Evolutionary conservation across 352 stramenopile species (phyloP).

Genomic region (Globisporangium paroecandrum): DNA sequence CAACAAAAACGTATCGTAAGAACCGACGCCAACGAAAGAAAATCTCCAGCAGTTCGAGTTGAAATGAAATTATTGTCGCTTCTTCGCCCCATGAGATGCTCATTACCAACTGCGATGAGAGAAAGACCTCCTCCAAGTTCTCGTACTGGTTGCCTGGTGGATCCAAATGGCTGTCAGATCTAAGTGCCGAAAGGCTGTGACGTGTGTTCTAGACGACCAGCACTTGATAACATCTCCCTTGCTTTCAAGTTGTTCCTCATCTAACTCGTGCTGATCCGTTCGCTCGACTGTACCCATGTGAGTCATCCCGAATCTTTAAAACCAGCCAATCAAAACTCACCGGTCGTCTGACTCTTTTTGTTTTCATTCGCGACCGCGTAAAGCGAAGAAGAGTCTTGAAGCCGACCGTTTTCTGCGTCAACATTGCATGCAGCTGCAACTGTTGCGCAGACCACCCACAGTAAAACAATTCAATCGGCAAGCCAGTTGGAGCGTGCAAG

Average conservation of each 20-base stretch:
- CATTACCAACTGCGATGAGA: not conserved
- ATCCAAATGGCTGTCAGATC: not conserved
- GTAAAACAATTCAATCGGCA: not conserved
- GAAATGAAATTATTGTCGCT: not conserved
- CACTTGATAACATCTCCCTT: not conserved
- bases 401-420: not conserved
- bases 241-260: not conserved
- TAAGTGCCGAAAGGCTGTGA: no score
- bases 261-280: not conserved
- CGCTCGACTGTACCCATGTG: not conserved
- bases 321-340: not conserved
- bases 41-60: not conserved
- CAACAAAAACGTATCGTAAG: not conserved
- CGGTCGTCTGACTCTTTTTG: not conserved
- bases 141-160: not conserved
- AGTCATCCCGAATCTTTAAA: not conserved
- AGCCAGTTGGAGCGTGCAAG: not conserved
- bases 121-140: not conserved
- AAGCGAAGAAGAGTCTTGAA: not conserved
- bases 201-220: not conserved
- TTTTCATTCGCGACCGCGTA: conserved; percentile 1
- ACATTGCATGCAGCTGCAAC: not conserved
- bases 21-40: not conserved
- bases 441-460: not conserved
- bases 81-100: not conserved